Evolutionary conservation across 2,329 filamentous ascomycete species (phyloP).

Genomic region (Pseudogymnoascus sp.): DNA sequence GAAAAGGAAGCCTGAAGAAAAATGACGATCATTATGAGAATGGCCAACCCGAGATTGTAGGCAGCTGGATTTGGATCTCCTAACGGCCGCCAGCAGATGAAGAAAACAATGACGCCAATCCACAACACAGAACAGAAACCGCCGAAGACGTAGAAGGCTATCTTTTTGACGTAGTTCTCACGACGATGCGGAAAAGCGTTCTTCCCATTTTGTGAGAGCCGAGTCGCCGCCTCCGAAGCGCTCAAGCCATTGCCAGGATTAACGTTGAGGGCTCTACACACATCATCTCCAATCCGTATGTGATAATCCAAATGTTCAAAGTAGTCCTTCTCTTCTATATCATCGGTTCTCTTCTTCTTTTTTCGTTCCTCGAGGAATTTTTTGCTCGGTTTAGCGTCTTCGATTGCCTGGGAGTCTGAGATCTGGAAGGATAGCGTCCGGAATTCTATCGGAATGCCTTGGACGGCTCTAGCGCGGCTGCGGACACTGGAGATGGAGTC

Average conservation of each 20-base stretch:
- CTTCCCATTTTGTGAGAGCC: constrained; percentile 34
- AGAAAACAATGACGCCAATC: constrained; percentile 40
- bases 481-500: constrained; percentile 20
- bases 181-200: constrained; percentile 36
- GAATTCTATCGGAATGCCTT: constrained; percentile 33
- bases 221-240: constrained; percentile 26
- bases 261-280: constrained; percentile 36
- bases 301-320: constrained; percentile 35
- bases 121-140: constrained; percentile 41
- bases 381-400: not conserved
- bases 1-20: constrained; percentile 39
- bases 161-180: constrained; percentile 36
- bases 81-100: constrained; percentile 40
- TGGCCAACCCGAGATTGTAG: constrained; percentile 38
- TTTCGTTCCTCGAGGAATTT: constrained; percentile 20
- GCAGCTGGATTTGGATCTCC: constrained; percentile 34
- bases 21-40: constrained; percentile 41
- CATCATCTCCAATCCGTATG: constrained; percentile 27
- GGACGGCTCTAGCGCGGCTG: constrained; percentile 19
- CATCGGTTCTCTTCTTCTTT: constrained; percentile 21
- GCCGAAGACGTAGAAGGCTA: constrained; percentile 37
- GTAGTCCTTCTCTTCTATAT: constrained; percentile 36
- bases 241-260: constrained; percentile 30
- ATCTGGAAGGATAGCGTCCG: constrained; percentile 33
- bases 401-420: constrained; percentile 29